Evolutionary conservation across 1,284 basidiomycete species (phyloP).

Genomic region (Binderoboletus segoi): DNA sequence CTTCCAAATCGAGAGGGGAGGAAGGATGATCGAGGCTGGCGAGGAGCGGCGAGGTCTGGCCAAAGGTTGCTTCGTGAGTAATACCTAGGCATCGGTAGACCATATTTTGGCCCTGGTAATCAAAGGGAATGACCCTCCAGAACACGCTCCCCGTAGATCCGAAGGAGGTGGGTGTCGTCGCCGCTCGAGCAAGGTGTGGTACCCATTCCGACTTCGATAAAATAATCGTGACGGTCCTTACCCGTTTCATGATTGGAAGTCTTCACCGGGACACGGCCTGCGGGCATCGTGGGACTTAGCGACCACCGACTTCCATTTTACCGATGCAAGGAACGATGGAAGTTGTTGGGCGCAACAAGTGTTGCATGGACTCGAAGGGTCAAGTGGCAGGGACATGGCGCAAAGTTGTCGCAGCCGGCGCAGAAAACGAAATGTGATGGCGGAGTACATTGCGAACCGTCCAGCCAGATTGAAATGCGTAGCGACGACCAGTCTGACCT

Average conservation of each 20-base stretch:
- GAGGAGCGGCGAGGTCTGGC: not conserved
- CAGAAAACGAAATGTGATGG: not conserved
- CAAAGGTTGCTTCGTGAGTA: not conserved
- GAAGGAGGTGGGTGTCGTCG: not conserved
- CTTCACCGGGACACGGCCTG: not conserved
- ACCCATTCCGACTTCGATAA: not conserved
- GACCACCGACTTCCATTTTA: not conserved
- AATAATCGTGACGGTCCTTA: not conserved
- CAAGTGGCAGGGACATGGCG: not conserved
- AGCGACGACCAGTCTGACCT: not conserved
- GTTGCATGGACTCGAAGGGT: not conserved
- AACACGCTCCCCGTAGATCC: not conserved
- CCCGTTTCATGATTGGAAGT: not conserved
- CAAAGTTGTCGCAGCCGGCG: not conserved
- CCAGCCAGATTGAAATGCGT: not conserved
- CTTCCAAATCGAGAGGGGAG: slow-evolving; percentile 34
- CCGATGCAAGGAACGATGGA: not conserved
- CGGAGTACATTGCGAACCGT: not conserved
- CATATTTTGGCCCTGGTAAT: not conserved
- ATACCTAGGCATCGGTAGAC: not conserved
- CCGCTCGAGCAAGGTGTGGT: not conserved
- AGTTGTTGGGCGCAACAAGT: not conserved
- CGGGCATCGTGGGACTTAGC: not conserved
- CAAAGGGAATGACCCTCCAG: not conserved
- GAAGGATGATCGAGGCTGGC: slow-evolving; percentile 14